Evolutionary conservation across 768 basidiomycete genomes (phyloP).

Genomic region (Strobilomyces confusus): DNA sequence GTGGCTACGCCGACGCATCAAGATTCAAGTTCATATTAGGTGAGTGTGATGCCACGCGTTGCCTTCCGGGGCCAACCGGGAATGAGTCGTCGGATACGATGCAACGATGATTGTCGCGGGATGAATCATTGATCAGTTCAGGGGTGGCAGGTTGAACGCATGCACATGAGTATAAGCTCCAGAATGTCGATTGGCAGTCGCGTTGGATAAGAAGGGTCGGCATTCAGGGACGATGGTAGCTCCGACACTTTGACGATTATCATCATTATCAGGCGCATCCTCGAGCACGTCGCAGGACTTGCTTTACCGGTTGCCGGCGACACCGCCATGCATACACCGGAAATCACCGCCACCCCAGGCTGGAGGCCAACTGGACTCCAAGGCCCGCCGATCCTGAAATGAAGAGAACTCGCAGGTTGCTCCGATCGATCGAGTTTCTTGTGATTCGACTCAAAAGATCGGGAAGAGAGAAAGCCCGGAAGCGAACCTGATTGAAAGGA

Average conservation of each 20-base stretch:
- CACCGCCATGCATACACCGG: constrained; percentile 11
- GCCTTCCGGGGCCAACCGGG: not conserved
- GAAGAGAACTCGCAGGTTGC: too few relatives aligned
- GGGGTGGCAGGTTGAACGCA: not conserved
- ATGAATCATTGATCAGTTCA: not conserved
- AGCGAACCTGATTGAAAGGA: constrained; percentile 14
- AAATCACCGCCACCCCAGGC: constrained; percentile 9
- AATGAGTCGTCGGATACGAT: not conserved
- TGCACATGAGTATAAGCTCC: not conserved
- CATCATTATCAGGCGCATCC: too few relatives aligned
- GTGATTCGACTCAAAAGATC: too few relatives aligned
- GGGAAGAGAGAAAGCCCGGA: constrained; percentile 4
- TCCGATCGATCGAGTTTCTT: not conserved
- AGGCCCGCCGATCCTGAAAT: not conserved
- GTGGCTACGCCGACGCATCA: not conserved
- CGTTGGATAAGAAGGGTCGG: not conserved
- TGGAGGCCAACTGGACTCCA: not conserved
- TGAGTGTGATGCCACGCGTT: not conserved
- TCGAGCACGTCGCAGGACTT: too few relatives aligned
- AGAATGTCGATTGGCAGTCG: not conserved
- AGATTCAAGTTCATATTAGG: not conserved
- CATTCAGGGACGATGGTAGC: not conserved
- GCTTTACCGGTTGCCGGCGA: not conserved
- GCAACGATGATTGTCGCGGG: not conserved
- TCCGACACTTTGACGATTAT: not conserved